Evolutionary conservation across 805 yeast genomes (phyloP), one percentile per base, ranked within the genome.

Genomic region (Ogataea henricii): DNA sequence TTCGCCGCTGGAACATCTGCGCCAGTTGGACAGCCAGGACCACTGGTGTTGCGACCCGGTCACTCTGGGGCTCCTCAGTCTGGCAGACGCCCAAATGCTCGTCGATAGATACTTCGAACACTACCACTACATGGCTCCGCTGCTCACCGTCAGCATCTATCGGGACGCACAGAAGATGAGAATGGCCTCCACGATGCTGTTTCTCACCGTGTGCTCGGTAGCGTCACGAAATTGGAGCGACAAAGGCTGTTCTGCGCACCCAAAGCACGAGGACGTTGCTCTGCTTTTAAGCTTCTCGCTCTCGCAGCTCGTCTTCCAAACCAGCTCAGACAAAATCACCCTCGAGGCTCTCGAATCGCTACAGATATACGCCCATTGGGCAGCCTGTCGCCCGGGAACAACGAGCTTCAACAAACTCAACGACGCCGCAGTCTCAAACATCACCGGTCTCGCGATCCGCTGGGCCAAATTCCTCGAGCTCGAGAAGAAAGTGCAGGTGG

Each of bases 331-430:
- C 12, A 40, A 42, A 18, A 45, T 52, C n/a, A 49, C 55, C 3
- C 43, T 54, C 6, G 57, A 54, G 22, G 34, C 45, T 17, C 30
- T 54, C 7, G 57, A 54, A 17, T 46, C 57, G 1, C 37, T 54
- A 9, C 57, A 49, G 20, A 35, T 54, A 0, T 54, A 54, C 39
- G 55, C 53, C 17, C 57, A 54, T 41, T 51, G 55, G 55, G 46
- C 47, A 44, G 55, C 57, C 1, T 39, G 52, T 21, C 29, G 46
- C 13, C 16, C 38, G 3, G 16, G 22, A 8, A 34, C 32, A 13
- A 44, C 29, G 10, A 32, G 20, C 12, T 2, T 37, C n/a, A 34
- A 20, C 9, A 35, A 47, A 20, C 47, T 48, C 33, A 53, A 53
- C 33, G 54, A 53, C 18, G 40, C 45, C 5, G 49, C 56, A 13